A percentile compares a stretch with the other conserved stretches of the same genome.
Conservation (phyloP, 306 rosid genomes). For the Cicer judaicum region DNA sequence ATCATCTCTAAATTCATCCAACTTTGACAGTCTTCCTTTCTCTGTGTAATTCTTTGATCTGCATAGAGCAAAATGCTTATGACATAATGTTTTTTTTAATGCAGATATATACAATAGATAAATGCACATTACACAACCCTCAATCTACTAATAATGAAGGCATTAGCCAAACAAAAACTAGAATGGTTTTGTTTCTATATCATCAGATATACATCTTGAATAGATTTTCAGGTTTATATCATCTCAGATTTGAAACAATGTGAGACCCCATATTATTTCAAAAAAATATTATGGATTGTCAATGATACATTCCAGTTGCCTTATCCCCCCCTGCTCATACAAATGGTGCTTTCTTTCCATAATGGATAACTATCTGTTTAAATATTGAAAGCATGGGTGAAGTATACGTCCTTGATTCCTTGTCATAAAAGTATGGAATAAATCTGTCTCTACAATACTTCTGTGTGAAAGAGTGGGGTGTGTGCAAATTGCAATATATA, state of each 20-base stretch:
- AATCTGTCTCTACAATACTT: constrained; percentile 6
- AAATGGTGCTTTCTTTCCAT: constrained; percentile 15
- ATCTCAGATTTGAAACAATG: constrained; percentile 4
- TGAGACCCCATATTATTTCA: constrained; percentile 10
- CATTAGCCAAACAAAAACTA: constrained; percentile 33
- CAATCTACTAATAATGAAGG: constrained; percentile 22
- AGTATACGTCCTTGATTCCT: constrained; percentile 29
- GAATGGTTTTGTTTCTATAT: constrained; percentile 8
- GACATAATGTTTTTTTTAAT: not conserved
- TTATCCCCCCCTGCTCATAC: constrained; percentile 29
- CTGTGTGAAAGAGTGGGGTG: constrained; percentile 8
- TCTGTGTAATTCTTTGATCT: constrained; percentile 63
- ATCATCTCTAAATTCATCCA: constrained; percentile 54
- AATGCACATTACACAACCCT: not conserved
- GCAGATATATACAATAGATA: constrained; percentile 8
- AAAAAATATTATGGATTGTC: constrained; percentile 2
- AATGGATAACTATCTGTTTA: constrained; percentile 14
- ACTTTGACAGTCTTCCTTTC: constrained; percentile 50
- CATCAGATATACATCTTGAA: constrained; percentile 33
- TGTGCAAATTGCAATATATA: constrained; percentile 20
- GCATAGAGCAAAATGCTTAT: constrained; percentile 34
- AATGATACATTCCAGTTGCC: constrained; percentile 16
- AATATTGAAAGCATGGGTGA: constrained; percentile 16
- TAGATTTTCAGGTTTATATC: constrained; percentile 35
- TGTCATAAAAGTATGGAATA: constrained; percentile 30